A percentile compares a stretch with the other conserved stretches of the same genome.
Conservation (phyloP, 1,139 yeast genomes). For the Protomyces macrosporus region DNA sequence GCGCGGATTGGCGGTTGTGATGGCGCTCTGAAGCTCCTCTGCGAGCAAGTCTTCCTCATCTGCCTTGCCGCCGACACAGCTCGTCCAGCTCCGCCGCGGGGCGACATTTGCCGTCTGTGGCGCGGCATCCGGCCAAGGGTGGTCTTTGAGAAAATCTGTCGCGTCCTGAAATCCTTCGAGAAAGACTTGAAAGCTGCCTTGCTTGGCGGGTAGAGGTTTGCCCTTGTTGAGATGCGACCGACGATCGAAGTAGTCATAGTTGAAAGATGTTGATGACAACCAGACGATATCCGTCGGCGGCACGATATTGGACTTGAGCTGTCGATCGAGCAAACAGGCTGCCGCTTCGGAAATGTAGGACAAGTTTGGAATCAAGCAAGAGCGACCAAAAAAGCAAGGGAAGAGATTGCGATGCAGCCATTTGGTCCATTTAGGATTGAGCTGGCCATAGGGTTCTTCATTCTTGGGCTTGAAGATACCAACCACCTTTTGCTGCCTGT, state of each 20-base stretch:
- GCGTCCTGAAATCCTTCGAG: slow-evolving; percentile 59
- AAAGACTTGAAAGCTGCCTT: slow-evolving; percentile 66
- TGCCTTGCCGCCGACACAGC: slow-evolving; percentile 12
- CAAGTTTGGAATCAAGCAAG: slow-evolving; percentile 58
- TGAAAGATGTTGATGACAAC: slow-evolving; percentile 52
- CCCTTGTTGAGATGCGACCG: slow-evolving; percentile 34
- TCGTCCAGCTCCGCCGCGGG: slow-evolving; percentile 10
- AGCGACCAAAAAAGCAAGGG: slow-evolving; percentile 72
- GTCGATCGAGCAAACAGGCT: slow-evolving; percentile 60
- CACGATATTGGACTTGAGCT: slow-evolving; percentile 54
- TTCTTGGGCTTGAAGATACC: slow-evolving; percentile 76
- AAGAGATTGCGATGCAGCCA: slow-evolving; percentile 72
- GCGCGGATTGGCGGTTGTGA: slow-evolving; percentile 23
- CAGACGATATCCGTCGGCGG: slow-evolving; percentile 61
- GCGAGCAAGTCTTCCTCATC: not conserved
- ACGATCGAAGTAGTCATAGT: slow-evolving; percentile 51
- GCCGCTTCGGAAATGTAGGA: slow-evolving; percentile 72
- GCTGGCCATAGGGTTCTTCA: slow-evolving; percentile 75
- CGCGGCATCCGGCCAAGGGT: slow-evolving; percentile 51
- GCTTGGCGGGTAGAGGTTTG: slow-evolving; percentile 45
- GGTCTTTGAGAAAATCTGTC: slow-evolving; percentile 50
- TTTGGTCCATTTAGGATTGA: slow-evolving; percentile 75
- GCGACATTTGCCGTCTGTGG: not conserved
- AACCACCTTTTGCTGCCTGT: slow-evolving; percentile 40
- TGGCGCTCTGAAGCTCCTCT: slow-evolving; percentile 14